Conservation (phyloP, 2,329 filamentous ascomycete genomes). For the Epichloe typhina region DNA sequence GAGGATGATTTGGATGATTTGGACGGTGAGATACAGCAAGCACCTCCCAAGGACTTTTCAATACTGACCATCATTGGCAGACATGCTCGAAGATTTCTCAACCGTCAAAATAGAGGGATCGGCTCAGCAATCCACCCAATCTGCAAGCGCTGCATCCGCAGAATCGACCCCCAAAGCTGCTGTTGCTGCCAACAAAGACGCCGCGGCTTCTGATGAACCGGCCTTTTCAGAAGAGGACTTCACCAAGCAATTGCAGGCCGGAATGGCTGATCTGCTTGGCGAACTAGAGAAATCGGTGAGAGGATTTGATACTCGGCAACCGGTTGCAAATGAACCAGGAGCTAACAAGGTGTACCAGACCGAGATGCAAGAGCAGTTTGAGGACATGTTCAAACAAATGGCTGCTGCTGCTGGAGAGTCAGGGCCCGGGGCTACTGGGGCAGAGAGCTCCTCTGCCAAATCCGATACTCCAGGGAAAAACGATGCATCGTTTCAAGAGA, state of each 20-base stretch:
- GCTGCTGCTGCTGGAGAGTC: slow-evolving; percentile 30
- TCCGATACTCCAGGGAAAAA: slow-evolving; percentile 23
- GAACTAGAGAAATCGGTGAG: slow-evolving; percentile 51
- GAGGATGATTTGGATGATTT: slow-evolving; percentile 87
- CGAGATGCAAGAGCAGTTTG: slow-evolving; percentile 68
- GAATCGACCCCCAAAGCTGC: slow-evolving; percentile 22
- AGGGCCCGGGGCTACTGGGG: background rate
- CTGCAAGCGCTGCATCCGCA: slow-evolving; percentile 14
- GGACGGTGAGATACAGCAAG: slow-evolving; percentile 47
- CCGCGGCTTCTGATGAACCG: slow-evolving; percentile 19
- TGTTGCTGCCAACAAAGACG: slow-evolving; percentile 12
- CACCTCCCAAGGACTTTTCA: background rate
- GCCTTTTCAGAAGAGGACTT: slow-evolving; percentile 61
- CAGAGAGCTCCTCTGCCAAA: slow-evolving; percentile 12
- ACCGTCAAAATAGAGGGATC: slow-evolving; percentile 36
- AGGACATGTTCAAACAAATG: slow-evolving; percentile 63
- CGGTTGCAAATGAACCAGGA: background rate
- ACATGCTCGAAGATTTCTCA: slow-evolving; percentile 87
- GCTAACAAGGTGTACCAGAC: slow-evolving; percentile 25
- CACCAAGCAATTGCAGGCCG: slow-evolving; percentile 71
- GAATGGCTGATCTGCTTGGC: slow-evolving; percentile 74
- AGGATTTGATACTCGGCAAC: background rate
- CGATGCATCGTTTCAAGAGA: slow-evolving; percentile 70
- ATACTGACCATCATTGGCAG: slow-evolving; percentile 29
- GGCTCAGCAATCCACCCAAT: slow-evolving; percentile 12